phyloP scores from a whole-genome alignment of 768 basidiomycete genomes.

The Ephemerocybe angulata region DNA sequence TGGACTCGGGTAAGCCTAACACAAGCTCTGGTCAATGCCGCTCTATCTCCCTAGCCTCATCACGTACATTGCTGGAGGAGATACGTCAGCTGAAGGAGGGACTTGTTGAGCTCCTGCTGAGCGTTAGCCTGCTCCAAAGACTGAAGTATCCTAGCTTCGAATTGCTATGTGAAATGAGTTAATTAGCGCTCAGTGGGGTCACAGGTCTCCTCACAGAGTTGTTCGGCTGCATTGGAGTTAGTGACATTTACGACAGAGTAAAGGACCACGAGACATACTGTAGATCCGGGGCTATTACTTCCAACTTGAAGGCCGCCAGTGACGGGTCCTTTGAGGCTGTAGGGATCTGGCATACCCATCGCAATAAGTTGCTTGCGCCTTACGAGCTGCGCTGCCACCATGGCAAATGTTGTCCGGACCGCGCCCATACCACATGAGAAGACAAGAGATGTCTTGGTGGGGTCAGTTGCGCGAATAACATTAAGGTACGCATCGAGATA shows the following conservation, averaged over 20 bases:
- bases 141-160: slow-evolving; percentile 58
- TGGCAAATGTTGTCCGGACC: slow-evolving; percentile 93
- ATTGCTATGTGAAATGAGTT: slow-evolving; percentile 29
- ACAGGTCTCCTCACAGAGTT: neutral
- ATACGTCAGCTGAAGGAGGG: slow-evolving; percentile 73
- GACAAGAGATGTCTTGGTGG: slow-evolving; percentile 75
- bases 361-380: slow-evolving; percentile 71
- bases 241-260: neutral
- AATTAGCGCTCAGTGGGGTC: neutral
- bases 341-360: slow-evolving; percentile 75
- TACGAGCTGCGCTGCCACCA: slow-evolving; percentile 89
- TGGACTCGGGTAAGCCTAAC: slow-evolving; percentile 54
- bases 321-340: slow-evolving; percentile 39
- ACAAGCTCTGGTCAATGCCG: neutral
- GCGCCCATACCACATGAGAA: slow-evolving; percentile 98
- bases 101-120: slow-evolving; percentile 76
- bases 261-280: slow-evolving; percentile 8
- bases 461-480: slow-evolving; percentile 77
- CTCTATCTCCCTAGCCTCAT: neutral
- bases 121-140: slow-evolving; percentile 71
- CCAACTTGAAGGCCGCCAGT: slow-evolving; percentile 16
- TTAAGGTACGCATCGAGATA: slow-evolving; percentile 92
- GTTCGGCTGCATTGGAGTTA: slow-evolving; percentile 7
- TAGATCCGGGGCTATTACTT: slow-evolving; percentile 4
- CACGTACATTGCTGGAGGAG: slow-evolving; percentile 72